Percentiles rank a stretch among this genome's conserved stretches.
Conservation (phyloP, 148 eudicot species). For the Fagopyrum homotropicum region DNA sequence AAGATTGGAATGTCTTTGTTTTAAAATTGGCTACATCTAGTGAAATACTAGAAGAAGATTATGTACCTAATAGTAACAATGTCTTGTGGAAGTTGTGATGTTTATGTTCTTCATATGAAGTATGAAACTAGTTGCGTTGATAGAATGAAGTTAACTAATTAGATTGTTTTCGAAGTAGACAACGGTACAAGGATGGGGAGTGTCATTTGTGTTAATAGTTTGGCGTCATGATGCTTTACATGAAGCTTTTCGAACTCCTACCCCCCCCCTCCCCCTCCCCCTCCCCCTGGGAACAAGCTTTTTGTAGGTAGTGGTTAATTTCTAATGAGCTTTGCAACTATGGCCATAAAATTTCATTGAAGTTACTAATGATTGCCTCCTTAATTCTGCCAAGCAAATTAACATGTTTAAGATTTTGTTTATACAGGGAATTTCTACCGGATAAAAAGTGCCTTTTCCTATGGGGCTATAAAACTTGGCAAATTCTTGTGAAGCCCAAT, state of each 20-base stretch:
- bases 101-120: neutral
- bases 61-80: neutral
- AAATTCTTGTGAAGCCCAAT: slow-evolving; percentile 50
- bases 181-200: neutral
- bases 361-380: neutral
- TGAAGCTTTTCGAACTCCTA: neutral
- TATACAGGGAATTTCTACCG: slow-evolving; percentile 66
- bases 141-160: neutral
- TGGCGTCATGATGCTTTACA: neutral
- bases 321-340: neutral
- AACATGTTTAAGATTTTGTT: too few species aligned
- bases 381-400: neutral
- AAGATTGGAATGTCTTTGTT: neutral
- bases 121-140: neutral
- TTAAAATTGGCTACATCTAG: neutral
- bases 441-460: slow-evolving; percentile 75
- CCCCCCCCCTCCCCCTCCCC: neutral
- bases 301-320: neutral
- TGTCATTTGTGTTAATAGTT: neutral
- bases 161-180: neutral
- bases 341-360: neutral
- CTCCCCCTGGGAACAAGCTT: neutral
- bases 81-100: neutral
- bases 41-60: slow-evolving; percentile 3
- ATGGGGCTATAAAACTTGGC: slow-evolving; percentile 80